phyloP scores from a whole-genome alignment of 1,139 yeast genomes.

The Blastobotrys arbuscula region DNA sequence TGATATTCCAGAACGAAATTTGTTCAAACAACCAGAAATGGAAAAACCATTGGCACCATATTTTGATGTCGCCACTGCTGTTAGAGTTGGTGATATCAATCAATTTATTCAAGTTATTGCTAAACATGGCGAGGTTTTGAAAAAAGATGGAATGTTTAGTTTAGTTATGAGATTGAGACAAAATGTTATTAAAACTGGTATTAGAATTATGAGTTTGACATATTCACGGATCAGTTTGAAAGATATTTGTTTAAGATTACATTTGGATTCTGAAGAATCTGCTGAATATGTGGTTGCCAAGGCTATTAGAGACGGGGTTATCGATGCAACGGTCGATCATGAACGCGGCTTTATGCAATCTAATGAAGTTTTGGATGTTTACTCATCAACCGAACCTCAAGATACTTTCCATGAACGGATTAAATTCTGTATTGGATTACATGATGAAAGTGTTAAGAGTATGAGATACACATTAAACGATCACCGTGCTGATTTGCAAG shows the following conservation, averaged over 20 bases:
- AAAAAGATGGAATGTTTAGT: slow-evolving; percentile 76
- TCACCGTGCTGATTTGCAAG: slow-evolving; percentile 45
- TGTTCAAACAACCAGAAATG: slow-evolving; percentile 60
- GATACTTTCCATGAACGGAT: slow-evolving; percentile 88
- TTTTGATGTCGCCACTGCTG: slow-evolving; percentile 84
- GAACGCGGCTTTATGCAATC: slow-evolving; percentile 90
- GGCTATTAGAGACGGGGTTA: slow-evolving; percentile 95
- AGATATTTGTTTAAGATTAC: slow-evolving; percentile 85
- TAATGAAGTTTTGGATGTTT: slow-evolving; percentile 77
- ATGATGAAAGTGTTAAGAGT: slow-evolving; percentile 88
- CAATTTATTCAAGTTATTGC: slow-evolving; percentile 71
- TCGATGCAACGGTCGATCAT: slow-evolving; percentile 91
- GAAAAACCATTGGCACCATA: slow-evolving; percentile 69
- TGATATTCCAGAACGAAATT: slow-evolving; percentile 88
- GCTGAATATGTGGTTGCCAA: slow-evolving; percentile 96
- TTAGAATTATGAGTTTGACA: slow-evolving; percentile 85
- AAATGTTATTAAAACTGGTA: slow-evolving; percentile 96
- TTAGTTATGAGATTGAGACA: slow-evolving; percentile 88
- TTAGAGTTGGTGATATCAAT: slow-evolving; percentile 82
- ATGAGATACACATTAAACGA: slow-evolving; percentile 78
- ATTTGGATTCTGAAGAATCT: slow-evolving; percentile 88
- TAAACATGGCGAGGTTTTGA: slow-evolving; percentile 56
- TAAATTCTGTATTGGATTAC: slow-evolving; percentile 81
- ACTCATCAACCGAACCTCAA: slow-evolving; percentile 85
- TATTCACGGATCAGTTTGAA: slow-evolving; percentile 87